These are phyloP conservation scores for Epicoccum nigrum DNA, from an alignment of 2,329 filamentous ascomycete species.

Conservation along the genomic window DNA sequence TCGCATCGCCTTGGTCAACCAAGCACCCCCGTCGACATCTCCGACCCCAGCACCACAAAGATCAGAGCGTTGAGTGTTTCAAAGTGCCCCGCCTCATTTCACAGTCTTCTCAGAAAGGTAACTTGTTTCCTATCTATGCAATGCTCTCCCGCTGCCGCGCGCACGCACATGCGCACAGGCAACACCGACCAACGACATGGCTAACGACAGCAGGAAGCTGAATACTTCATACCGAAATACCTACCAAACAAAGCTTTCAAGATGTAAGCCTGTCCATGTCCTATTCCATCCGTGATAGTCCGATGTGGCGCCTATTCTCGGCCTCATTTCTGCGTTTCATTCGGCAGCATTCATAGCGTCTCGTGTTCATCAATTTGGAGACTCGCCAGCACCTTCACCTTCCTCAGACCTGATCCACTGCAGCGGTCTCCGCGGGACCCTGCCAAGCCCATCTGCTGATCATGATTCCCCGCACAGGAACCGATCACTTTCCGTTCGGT, in stretches of 20 bases:
- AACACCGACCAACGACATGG: conserved; percentile 15
- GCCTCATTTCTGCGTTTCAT: not conserved
- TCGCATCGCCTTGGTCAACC: conserved; percentile 18
- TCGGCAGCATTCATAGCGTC: not conserved
- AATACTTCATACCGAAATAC: conserved; percentile 18
- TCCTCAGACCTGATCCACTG: not conserved
- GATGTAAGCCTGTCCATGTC: conserved; percentile 6
- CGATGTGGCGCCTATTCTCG: not conserved
- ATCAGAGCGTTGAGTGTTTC: conserved; percentile 19
- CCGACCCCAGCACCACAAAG: conserved; percentile 21
- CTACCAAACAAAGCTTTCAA: not conserved
- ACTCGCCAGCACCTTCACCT: not conserved
- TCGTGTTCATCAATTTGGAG: not conserved
- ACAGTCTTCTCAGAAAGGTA: conserved; percentile 19
- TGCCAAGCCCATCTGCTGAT: conserved; percentile 39
- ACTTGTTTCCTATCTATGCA: not conserved
- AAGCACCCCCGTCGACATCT: conserved; percentile 22
- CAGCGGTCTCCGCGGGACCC: not conserved
- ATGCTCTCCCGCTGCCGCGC: conserved; percentile 15
- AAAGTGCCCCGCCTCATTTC: conserved; percentile 5
- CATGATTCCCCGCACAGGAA: conserved; percentile 60
- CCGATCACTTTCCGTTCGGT: conserved; percentile 75
- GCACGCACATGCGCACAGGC: conserved; percentile 20
- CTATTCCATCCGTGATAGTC: not conserved
- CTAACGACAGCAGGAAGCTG: conserved; percentile 33